Base-by-base conservation (phyloP, 2,329 filamentous ascomycete genomes). In the Hypoxylon rubiginosum region DNA sequence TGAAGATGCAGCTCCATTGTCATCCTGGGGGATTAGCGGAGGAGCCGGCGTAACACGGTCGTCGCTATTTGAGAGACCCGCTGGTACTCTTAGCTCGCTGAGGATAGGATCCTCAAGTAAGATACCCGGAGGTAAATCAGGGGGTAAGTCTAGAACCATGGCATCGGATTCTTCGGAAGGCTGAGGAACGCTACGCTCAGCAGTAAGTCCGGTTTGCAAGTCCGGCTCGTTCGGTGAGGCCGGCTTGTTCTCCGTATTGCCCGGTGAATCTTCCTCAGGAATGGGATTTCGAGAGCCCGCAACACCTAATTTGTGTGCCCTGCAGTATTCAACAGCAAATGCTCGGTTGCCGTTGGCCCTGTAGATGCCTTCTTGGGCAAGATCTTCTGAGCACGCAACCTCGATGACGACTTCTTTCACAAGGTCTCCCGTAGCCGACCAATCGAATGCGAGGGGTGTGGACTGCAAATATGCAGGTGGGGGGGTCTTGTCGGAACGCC, bases 311-410 rank as follows among this genome's bases (percentile, higher is more conserved):
- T 79, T 81, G 64, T 92, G 87, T 13, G 89, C 87, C 60, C 82
- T 83, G 75, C 92, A 96, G 76, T 98, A 98, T 60, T 96, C 92
- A 34, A 84, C 82, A 6, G 93, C 89, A 26, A 83, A 80, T 2
- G 81, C 77, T 4, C 79, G 73, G 57, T 86, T 86, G 60, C 93
- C 92, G 73, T 93, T 91, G 73, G 92, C 92, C 58, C 95, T 89
- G 77, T 93, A 97, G 0, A 96, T 81, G 30, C 92, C 94, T 79
- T 98, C 95, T 32, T 87, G 85, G 6, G 87, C 91, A 56, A 97
- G 82, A 11, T 88, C 86, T 46, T 86, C 81, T 21, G 71, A 50
- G 41, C 66, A 72, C 49, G 78, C 79, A 1, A 74, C 75, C 10
- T 73, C 73, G 21, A 71, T 71, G 3, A 77, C 58, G 19, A 83